Percentiles rank a stretch among this genome's conserved stretches.
These are phyloP conservation scores for Balakata baccata DNA, from an alignment of 345 rosid species.

Conservation along the genomic window DNA sequence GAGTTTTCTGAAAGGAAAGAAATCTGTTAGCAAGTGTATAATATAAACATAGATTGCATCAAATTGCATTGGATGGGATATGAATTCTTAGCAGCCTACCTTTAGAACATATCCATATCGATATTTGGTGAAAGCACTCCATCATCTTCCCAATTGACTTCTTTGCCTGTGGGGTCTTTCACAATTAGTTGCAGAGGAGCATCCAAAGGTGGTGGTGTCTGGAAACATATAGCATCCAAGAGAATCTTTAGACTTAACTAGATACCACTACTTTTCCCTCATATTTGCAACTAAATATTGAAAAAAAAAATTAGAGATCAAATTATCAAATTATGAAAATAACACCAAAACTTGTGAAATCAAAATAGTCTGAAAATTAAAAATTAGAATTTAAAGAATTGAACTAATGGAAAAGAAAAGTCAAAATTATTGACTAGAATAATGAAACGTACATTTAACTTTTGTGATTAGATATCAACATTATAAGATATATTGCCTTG, in stretches of 20 bases:
- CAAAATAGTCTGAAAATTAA: too few relatives aligned
- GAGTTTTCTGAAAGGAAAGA: background rate
- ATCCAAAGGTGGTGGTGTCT: conserved; percentile 77
- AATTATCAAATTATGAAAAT: too few relatives aligned
- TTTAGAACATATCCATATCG: conserved; percentile 67
- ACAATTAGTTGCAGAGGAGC: conserved; percentile 49
- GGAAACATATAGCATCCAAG: conserved; percentile 22
- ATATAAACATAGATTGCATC: background rate
- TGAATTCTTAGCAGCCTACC: conserved; percentile 8
- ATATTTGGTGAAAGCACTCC: conserved; percentile 60
- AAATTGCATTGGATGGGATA: background rate
- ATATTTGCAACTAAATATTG: too few relatives aligned
- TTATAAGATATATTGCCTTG: too few relatives aligned
- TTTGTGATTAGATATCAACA: too few relatives aligned
- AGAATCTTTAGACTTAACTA: background rate
- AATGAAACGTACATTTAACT: too few relatives aligned
- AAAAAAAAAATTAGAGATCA: too few relatives aligned
- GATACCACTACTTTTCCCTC: too few relatives aligned
- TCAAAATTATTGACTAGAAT: too few relatives aligned
- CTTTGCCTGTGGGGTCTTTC: conserved; percentile 60
- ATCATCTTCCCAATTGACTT: conserved; percentile 75
- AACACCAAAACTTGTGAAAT: too few relatives aligned
- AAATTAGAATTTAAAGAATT: too few relatives aligned
- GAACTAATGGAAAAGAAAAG: too few relatives aligned
- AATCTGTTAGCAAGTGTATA: background rate